Evolutionary conservation across 1,284 basidiomycete genomes (phyloP), one percentile per base, ranked within the genome.

Genomic region (Cryptococcus deneoformans): DNA sequence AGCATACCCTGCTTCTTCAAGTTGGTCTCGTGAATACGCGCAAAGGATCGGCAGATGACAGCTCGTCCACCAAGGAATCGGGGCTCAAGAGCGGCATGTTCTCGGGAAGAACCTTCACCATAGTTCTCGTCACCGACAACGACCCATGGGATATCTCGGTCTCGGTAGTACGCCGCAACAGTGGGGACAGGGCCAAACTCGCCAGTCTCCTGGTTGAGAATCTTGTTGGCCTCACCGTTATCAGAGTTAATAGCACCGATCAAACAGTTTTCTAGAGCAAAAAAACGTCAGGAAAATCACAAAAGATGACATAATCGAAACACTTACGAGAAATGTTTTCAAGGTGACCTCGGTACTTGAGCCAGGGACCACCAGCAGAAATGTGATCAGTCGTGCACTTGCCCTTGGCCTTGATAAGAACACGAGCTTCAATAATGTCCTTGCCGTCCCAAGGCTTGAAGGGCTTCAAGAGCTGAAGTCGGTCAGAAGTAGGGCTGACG

Each of bases 301-400:
- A 20, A 20, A 20, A 20, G 20, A 20, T 20, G 20, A 20, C 20
- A 20, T 20, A 20, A 20, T 20, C 20, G 20, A 20, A 20, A 20
- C 20, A 81, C 84, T 60, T 64, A 87, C 87, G 90, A 40, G 92
- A 96, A 78, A 98, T 99, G 85, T 99, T 98, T 80, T 96, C 86
- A 72, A 99, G 87, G 80, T 98, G 95, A 66, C 95, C 95, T 83
- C 95, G 91, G 85, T 94, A 98, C 82, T 97, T 97, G 81, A 98
- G 85, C 95, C 95, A 99, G 47, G 95, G 95, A 59, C 95, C 95
- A 83, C 93, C 95, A 46, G 70, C 62, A 47, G 72, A 71, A 63
- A 71, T 80, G 73, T 80, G 79, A 68, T 83, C 82, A 62, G 82
- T 83, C 63, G 82, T 98, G 89, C 96, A 99, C 85, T 99, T 99